Evolutionary conservation across 768 basidiomycete species (phyloP).

Genomic region (Tricholoma terreum): DNA sequence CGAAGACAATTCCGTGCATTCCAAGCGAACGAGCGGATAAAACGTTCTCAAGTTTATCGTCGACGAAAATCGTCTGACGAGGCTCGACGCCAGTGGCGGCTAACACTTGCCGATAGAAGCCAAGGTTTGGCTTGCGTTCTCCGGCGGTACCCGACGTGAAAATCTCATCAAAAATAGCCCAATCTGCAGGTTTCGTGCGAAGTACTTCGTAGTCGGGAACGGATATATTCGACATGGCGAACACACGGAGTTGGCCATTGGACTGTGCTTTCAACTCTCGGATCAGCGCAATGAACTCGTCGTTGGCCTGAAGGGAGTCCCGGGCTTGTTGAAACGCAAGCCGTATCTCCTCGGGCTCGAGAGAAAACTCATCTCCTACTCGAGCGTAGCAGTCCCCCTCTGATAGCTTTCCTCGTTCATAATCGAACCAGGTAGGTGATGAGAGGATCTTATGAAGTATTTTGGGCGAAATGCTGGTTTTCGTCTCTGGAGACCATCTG

Average conservation of each 20-base stretch:
- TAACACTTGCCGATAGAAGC: constrained; percentile 51
- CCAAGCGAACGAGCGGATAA: constrained; percentile 56
- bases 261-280: constrained; percentile 41
- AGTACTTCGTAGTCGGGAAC: constrained; percentile 47
- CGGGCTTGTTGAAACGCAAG: constrained; percentile 46
- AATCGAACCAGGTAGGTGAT: constrained; percentile 50
- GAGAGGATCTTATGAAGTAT: constrained; percentile 40
- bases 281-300: constrained; percentile 44
- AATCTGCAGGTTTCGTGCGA: constrained; percentile 43
- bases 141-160: constrained; percentile 52
- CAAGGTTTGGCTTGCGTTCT: constrained; percentile 55
- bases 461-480: constrained; percentile 39
- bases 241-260: constrained; percentile 35
- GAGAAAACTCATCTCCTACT: constrained; percentile 37
- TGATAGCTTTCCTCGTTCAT: constrained; percentile 45
- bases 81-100: constrained; percentile 43
- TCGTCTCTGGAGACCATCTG: constrained; percentile 48
- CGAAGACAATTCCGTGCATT: constrained; percentile 52
- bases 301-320: constrained; percentile 43
- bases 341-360: constrained; percentile 38
- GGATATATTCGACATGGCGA: constrained; percentile 62
- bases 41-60: constrained; percentile 60
- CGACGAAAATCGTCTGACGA: constrained; percentile 48
- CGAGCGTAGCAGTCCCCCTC: constrained; percentile 43
- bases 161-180: constrained; percentile 45